Evolutionary conservation across 208 protist genomes (phyloP), one percentile per base, ranked within the genome.

Genomic region (Strigomonas galati): DNA sequence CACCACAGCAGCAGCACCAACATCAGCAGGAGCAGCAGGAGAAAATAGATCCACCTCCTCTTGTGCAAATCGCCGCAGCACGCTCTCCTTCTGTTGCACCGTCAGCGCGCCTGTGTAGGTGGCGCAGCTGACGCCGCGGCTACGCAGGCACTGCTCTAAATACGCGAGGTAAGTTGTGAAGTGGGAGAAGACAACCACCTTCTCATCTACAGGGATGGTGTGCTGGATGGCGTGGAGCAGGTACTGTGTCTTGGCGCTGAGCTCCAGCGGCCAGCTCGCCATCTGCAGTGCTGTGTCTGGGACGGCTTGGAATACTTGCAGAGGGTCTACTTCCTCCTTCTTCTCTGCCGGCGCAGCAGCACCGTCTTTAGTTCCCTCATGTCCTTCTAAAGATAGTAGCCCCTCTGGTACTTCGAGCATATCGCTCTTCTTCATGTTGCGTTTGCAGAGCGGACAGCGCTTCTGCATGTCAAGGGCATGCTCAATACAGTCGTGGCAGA

Each of bases 111-210:
- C 84, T 27, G 61, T 78, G 69, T 82, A 90, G 9, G 85, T 68
- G 9, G 54, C 88, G 57, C 44, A 87, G 24, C 65, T 65, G 58
- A 76, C 46, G 12, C 67, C 89, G 27, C 48, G 24, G 56, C 60
- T 40, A 24, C 71, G 49, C 1, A 99, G 82, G 0, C 64, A 46
- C 12, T 73, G 64, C 78, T 98, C 78, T 7, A 98, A 63, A 24
- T 94, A 84, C 52, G 93, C 71, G 12, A 99, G 82, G 76, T 98
- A 98, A 0, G 76, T 85, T 1, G 94, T 87, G 72, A 98, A 99
- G 69, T 91, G 79, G 46, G 82, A 95, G 69, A 99, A 99, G 0
- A 99, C 83, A 1, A 99, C 76, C 23, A 82, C 72, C 73, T 98
- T 98, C 4, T 90, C 82, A 2, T 62, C 74, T 0, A 1, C 19